Base-by-base conservation (phyloP, 2,329 filamentous ascomycete species). In the Boeremia lycopersici region DNA sequence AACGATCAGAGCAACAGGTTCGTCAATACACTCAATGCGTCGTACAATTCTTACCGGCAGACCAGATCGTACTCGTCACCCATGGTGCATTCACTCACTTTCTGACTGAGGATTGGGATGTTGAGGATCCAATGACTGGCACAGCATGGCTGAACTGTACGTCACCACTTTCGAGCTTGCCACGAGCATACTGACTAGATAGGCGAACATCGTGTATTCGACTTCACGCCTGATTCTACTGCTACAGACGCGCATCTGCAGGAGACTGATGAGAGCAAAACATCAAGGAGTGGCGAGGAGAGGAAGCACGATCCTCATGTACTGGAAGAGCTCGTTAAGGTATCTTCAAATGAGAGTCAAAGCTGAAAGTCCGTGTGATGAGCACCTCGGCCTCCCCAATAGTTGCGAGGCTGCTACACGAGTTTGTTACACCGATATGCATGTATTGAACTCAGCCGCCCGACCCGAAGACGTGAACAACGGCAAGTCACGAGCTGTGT, bases 1-100 rank as follows among this genome's bases (percentile, higher is more conserved):
- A 67, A 34, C 64, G 71, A 3, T 46, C 65, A 8, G 71, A 74
- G 48, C 31, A 61, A 29, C 61, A 71, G 55, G 68, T 70, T 53
- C 15, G 58, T 30, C 10, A 15, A 11, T 25, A 23, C 12, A 28
- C 29, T 11, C 9, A 23, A 13, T 6, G 5, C 6, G 2, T 28
- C 26, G 15, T 13, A 31, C 2, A 1, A 23, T 4, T 5, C 19
- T 28, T 19, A 29, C 57, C 58, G 77, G 76, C 63, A 67, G 60
- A 9, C 67, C 84, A 93, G 63, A 84, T 96, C 26, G 85, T 88
- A 0, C 81, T 92, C 2, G 90, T 96, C 7, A 89, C 90, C 3
- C 92, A 96, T 67, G 92, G 92, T 1, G 90, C 89, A 1, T 89
- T 93, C 64, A 72, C 96, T 65, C 92, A 96, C 73, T 96, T 91